Conservation (phyloP, 495 filamentous ascomycete species). For the Letharia lupina region DNA sequence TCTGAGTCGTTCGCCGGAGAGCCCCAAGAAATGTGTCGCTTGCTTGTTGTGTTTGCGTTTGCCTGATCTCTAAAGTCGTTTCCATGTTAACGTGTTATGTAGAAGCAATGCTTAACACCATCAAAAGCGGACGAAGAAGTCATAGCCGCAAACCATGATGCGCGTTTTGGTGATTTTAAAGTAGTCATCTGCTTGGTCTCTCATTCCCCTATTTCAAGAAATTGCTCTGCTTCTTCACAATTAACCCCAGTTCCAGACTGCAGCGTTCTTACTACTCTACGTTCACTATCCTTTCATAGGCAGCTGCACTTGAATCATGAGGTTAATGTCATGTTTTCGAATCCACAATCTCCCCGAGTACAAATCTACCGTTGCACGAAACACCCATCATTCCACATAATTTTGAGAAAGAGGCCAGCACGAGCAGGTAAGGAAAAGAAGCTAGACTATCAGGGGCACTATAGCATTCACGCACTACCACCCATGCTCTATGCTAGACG, state of each 20-base stretch:
- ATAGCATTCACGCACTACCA: slow-evolving; percentile 14
- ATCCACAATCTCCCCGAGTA: slow-evolving; percentile 9
- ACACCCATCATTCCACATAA: slow-evolving; percentile 23
- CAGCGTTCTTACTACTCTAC: not conserved
- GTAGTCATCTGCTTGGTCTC: not conserved
- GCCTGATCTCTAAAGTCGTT: not conserved
- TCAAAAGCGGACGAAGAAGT: not conserved
- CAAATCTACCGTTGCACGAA: slow-evolving; percentile 19
- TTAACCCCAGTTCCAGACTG: not conserved
- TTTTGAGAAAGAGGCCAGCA: slow-evolving; percentile 12
- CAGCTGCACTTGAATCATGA: slow-evolving; percentile 1
- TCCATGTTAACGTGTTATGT: no score
- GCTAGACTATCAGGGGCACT: slow-evolving; percentile 21
- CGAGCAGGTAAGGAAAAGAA: slow-evolving; percentile 14
- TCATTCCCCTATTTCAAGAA: not conserved
- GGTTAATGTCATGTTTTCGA: slow-evolving; percentile 5
- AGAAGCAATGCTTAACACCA: no score
- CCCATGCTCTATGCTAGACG: slow-evolving; percentile 16
- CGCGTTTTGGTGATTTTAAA: not conserved
- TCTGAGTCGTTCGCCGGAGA: not conserved
- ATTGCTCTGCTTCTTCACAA: not conserved
- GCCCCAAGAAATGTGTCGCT: not conserved
- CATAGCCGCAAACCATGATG: not conserved
- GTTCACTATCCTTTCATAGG: not conserved
- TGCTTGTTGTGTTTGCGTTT: not conserved